A percentile compares a stretch with the other conserved stretches of the same genome.
phyloP scores from a whole-genome alignment of 2,329 filamentous ascomycete genomes.

The Zymoseptoria ardabiliae region DNA sequence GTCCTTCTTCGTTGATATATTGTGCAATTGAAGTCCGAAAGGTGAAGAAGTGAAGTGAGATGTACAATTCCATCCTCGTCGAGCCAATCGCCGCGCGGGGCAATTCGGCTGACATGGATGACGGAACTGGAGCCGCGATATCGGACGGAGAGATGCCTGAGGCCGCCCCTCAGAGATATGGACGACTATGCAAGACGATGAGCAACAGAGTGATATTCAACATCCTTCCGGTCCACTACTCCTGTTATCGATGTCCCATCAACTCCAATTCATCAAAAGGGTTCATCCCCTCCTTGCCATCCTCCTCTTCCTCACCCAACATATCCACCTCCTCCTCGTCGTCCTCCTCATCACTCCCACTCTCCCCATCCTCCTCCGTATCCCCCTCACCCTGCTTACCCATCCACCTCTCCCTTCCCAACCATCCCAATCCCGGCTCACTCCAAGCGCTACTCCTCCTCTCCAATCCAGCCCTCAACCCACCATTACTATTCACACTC shows the following conservation, averaged over 20 bases:
- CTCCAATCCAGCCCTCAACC: conserved; percentile 7
- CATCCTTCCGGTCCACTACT: background rate
- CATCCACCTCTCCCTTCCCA: conserved; percentile 23
- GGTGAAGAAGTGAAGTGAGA: background rate
- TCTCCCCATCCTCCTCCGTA: conserved; percentile 30
- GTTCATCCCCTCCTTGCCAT: conserved; percentile 1
- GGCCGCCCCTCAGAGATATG: background rate
- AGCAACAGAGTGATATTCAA: background rate
- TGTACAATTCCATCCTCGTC: background rate
- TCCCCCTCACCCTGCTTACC: conserved; percentile 25
- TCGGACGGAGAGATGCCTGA: background rate
- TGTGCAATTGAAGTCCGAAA: background rate
- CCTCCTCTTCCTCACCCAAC: conserved; percentile 11
- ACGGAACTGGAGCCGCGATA: background rate
- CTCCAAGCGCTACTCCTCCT: conserved; percentile 10
- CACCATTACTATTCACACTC: conserved; percentile 10
- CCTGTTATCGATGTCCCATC: conserved; percentile 21
- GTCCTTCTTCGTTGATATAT: background rate
- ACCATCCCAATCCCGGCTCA: conserved; percentile 16
- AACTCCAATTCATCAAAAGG: conserved; percentile 18
- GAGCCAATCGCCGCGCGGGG: background rate
- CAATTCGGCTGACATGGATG: background rate
- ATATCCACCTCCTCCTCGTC: conserved; percentile 12
- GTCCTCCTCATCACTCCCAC: conserved; percentile 21
- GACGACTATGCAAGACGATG: background rate